Evolutionary conservation across 176 grass and related monocot species (phyloP).

Genomic region (Raddia guianensis): DNA sequence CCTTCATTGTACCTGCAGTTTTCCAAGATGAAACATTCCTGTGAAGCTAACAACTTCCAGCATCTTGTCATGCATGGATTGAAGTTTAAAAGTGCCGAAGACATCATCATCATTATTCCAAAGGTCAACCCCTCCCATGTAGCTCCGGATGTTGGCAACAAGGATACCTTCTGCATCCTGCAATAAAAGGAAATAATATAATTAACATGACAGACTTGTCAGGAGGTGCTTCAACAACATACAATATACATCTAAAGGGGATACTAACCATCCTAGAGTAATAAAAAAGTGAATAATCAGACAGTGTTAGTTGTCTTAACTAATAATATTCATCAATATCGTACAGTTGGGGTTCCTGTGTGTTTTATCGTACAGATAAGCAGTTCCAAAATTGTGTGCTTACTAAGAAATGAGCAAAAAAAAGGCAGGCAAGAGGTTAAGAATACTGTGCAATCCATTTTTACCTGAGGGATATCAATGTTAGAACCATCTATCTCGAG

Average conservation of each 20-base stretch:
- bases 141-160: slow-evolving; percentile 87
- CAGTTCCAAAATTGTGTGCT: not conserved
- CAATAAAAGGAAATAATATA: slow-evolving; percentile 1
- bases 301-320: slow-evolving; percentile 1
- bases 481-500: slow-evolving; percentile 85
- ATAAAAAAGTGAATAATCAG: slow-evolving; percentile 5
- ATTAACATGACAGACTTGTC: not conserved
- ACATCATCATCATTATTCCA: slow-evolving; percentile 86
- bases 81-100: slow-evolving; percentile 59
- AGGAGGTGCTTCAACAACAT: slow-evolving; percentile 18
- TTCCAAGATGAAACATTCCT: slow-evolving; percentile 84
- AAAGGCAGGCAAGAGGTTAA: not conserved
- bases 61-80: slow-evolving; percentile 90
- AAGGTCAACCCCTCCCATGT: slow-evolving; percentile 97
- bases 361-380: not conserved
- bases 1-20: slow-evolving; percentile 59
- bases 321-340: not conserved
- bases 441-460: not conserved
- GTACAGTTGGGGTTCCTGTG: slow-evolving; percentile 18
- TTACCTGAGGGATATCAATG: slow-evolving; percentile 84
- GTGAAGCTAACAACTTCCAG: slow-evolving; percentile 90
- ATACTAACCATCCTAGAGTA: not conserved
- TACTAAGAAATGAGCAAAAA: not conserved
- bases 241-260: not conserved
- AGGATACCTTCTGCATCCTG: slow-evolving; percentile 86